Evolutionary conservation across 495 filamentous ascomycete genomes (phyloP).

Genomic region (Coniosporium apollinis): DNA sequence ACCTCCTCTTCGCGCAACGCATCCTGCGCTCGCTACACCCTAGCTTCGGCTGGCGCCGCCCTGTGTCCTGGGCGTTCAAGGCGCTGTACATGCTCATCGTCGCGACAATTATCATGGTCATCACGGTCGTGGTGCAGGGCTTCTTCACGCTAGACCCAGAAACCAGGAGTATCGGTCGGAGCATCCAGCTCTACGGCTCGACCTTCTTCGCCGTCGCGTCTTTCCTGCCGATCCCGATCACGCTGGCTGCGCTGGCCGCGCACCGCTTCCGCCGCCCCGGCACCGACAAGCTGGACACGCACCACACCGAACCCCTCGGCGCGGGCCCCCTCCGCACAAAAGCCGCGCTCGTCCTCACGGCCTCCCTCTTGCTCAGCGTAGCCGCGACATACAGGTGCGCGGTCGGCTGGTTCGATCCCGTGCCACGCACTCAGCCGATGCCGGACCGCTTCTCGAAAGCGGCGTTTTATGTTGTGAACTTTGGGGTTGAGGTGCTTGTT

Average conservation of each 20-base stretch:
- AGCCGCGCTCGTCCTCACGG: slow-evolving; percentile 10
- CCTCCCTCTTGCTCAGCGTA: slow-evolving; percentile 10
- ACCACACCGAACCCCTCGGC: too few species aligned
- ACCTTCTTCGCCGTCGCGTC: slow-evolving; percentile 16
- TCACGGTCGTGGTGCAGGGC: slow-evolving; percentile 9
- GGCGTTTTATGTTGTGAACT: slow-evolving; percentile 58
- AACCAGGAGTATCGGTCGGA: slow-evolving; percentile 9
- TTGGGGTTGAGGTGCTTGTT: slow-evolving; percentile 52
- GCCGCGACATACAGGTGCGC: slow-evolving; percentile 13
- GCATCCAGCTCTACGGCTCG: slow-evolving; percentile 9
- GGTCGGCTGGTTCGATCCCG: slow-evolving; percentile 10
- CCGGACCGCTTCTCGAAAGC: slow-evolving; percentile 15
- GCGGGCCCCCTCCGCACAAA: slow-evolving; percentile 14
- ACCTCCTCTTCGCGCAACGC: slow-evolving; percentile 20
- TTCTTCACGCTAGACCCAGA: slow-evolving; percentile 15
- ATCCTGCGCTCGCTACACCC: slow-evolving; percentile 19
- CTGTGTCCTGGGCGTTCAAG: slow-evolving; percentile 2
- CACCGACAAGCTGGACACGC: too few species aligned
- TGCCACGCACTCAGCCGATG: not conserved
- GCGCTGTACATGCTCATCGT: slow-evolving; percentile 13
- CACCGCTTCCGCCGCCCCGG: too few species aligned
- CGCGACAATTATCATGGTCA: slow-evolving; percentile 7
- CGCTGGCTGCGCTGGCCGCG: slow-evolving; percentile 5
- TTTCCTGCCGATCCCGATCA: slow-evolving; percentile 8
- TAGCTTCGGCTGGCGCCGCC: slow-evolving; percentile 14